phyloP scores from a whole-genome alignment of 2,329 filamentous ascomycete species.

The Aspergillus unguis region DNA sequence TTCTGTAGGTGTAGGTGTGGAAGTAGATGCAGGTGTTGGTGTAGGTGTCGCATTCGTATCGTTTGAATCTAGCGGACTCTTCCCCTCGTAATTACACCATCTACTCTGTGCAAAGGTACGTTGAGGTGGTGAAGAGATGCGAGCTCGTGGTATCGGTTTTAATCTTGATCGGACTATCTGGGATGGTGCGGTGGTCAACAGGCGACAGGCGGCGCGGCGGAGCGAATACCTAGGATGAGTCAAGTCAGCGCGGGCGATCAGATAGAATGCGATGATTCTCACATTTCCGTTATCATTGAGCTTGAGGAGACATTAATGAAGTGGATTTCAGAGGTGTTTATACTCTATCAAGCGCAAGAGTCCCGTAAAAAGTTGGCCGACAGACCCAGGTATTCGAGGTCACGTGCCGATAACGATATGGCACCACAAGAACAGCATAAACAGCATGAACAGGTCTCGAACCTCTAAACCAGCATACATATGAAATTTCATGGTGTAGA shows the following conservation, averaged over 20 bases:
- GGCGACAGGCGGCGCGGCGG: conserved; percentile 56
- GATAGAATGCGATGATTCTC: neutral
- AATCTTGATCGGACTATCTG: conserved; percentile 43
- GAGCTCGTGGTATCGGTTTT: conserved; percentile 36
- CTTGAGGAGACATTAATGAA: neutral
- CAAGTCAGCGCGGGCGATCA: neutral
- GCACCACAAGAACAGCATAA: neutral
- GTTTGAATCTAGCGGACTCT: neutral
- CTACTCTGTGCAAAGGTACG: conserved; percentile 45
- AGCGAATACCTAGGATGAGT: conserved; percentile 51
- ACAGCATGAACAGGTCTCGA: no score
- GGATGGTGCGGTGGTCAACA: conserved; percentile 45
- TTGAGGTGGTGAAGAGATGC: conserved; percentile 32
- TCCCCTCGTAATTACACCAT: conserved; percentile 15
- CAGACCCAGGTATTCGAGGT: neutral
- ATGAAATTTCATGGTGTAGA: neutral
- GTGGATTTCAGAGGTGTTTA: neutral
- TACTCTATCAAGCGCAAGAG: neutral
- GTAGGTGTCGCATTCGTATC: neutral
- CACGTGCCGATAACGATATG: conserved; percentile 10
- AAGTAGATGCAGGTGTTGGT: neutral
- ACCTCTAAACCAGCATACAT: neutral
- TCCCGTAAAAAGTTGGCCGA: conserved; percentile 1
- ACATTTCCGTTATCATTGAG: neutral
- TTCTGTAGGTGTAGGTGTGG: neutral